phyloP scores from a whole-genome alignment of 23 red algal genomes.

The Cyanidium caldarium region DNA sequence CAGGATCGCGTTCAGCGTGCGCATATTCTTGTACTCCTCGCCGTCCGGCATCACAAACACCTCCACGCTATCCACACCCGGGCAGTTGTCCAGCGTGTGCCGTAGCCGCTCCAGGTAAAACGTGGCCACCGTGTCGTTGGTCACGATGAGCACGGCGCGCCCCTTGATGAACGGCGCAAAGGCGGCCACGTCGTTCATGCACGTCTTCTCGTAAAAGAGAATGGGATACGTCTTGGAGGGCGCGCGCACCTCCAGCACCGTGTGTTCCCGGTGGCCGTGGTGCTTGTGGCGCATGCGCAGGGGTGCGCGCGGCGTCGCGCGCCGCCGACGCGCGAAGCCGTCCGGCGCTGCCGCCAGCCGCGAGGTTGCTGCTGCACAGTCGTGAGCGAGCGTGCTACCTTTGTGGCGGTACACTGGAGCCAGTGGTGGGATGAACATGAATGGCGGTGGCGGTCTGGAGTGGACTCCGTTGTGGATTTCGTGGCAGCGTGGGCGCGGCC shows the following conservation, averaged over 20 bases:
- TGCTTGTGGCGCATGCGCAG: too few relatives aligned
- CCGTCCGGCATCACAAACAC: conserved; percentile 49
- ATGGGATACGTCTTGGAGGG: conserved; percentile 64
- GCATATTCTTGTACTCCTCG: conserved; percentile 64
- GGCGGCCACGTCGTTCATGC: conserved; percentile 13
- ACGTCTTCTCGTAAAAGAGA: conserved; percentile 27
- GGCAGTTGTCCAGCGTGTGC: conserved; percentile 7
- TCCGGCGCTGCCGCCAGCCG: too few relatives aligned
- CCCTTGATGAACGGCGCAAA: conserved; percentile 31
- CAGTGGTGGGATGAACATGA: too few relatives aligned
- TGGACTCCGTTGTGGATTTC: too few relatives aligned
- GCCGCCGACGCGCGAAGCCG: not conserved
- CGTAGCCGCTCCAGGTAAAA: conserved; percentile 41
- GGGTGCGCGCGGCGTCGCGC: not conserved
- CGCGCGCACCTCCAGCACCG: conserved; percentile 30
- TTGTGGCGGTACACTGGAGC: too few relatives aligned
- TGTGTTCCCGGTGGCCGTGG: too few relatives aligned
- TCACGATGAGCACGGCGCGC: conserved; percentile 56
- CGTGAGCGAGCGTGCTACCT: too few relatives aligned
- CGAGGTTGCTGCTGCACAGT: too few relatives aligned
- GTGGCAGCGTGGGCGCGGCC: too few relatives aligned
- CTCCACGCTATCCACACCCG: conserved; percentile 22
- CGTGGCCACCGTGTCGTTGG: conserved; percentile 55
- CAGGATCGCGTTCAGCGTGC: conserved; percentile 21
- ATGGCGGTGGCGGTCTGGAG: too few relatives aligned